These are phyloP conservation scores for Stephanocyclus meneghinianus DNA, from an alignment of 352 stramenopile genomes.

Conservation along the genomic window DNA sequence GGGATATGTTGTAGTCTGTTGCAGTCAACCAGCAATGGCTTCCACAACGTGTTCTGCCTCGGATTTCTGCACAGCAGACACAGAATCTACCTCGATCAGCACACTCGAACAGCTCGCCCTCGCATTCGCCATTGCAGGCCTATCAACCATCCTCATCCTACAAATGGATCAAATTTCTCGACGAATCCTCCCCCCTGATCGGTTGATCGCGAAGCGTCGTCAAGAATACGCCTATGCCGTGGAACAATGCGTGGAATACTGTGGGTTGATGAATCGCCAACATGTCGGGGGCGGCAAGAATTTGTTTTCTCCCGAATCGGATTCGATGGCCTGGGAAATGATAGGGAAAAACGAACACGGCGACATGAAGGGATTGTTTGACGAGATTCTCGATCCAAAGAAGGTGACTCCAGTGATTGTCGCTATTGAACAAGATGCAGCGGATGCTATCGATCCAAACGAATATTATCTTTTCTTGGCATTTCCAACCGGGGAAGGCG, in stretches of 20 bases:
- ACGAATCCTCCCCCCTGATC: conserved; percentile 38
- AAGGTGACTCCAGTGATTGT: conserved; percentile 43
- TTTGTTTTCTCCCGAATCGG: conserved; percentile 33
- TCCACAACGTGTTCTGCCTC: conserved; percentile 9
- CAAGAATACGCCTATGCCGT: conserved; percentile 36
- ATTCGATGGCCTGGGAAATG: conserved; percentile 29
- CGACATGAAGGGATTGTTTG: conserved; percentile 23
- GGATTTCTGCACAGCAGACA: conserved; percentile 10
- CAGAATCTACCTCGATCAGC: conserved; percentile 7
- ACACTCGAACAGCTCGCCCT: conserved; percentile 16
- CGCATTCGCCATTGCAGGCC: conserved; percentile 21
- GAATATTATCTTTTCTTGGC: conserved; percentile 50
- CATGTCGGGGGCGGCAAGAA: conserved; percentile 36
- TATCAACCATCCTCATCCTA: conserved; percentile 49
- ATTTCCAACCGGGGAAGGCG: conserved; percentile 24
- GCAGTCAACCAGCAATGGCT: too few species aligned
- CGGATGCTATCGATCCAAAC: conserved; percentile 33
- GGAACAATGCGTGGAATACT: conserved; percentile 35
- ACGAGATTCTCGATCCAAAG: conserved; percentile 26
- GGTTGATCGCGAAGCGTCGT: conserved; percentile 49
- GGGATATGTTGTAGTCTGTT: too few species aligned
- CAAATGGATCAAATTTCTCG: conserved; percentile 65
- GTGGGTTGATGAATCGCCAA: conserved; percentile 40
- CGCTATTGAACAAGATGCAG: conserved; percentile 47
- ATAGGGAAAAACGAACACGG: conserved; percentile 2